phyloP scores from a whole-genome alignment of 163 green algal genomes.

The Botryococcus braunii region DNA sequence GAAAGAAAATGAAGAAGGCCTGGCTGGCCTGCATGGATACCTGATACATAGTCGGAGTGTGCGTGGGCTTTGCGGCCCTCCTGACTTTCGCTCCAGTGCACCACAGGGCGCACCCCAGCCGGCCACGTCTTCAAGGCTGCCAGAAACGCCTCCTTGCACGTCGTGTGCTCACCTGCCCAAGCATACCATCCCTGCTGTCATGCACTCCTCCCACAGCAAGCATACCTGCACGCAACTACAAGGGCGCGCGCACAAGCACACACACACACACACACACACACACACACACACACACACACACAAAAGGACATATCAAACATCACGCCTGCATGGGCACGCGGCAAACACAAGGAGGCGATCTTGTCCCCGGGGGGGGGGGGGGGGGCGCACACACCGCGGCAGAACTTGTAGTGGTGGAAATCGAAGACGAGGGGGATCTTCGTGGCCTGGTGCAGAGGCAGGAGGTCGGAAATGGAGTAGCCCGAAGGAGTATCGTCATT shows the following conservation, averaged over 20 bases:
- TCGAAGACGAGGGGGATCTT: conserved; percentile 63
- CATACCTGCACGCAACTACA: conserved; percentile 19
- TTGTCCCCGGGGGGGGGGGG: no score
- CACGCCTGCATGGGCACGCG: neutral
- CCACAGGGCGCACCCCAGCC: conserved; percentile 44
- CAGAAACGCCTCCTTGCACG: conserved; percentile 44
- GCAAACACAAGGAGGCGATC: no score
- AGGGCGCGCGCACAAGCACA: neutral
- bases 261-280: neutral
- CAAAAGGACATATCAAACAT: neutral
- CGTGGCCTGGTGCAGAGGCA: conserved; percentile 30
- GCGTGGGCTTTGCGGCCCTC: conserved; percentile 28
- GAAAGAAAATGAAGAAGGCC: no score
- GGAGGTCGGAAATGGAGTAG: conserved; percentile 48
- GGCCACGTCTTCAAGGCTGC: conserved; percentile 58
- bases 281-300: neutral
- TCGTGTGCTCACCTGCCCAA: no score
- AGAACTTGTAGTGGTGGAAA: conserved; percentile 63
- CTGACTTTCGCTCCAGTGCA: conserved; percentile 62
- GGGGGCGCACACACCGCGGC: neutral
- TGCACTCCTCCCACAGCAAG: no score
- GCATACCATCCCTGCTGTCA: no score
- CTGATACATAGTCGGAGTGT: conserved; percentile 40
- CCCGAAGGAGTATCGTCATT: conserved; percentile 53
- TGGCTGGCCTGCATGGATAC: no score